Percentiles rank a stretch among this genome's conserved stretches.
phyloP scores from a whole-genome alignment of 75 land plant genomes.

The Selaginella tamariscina region DNA sequence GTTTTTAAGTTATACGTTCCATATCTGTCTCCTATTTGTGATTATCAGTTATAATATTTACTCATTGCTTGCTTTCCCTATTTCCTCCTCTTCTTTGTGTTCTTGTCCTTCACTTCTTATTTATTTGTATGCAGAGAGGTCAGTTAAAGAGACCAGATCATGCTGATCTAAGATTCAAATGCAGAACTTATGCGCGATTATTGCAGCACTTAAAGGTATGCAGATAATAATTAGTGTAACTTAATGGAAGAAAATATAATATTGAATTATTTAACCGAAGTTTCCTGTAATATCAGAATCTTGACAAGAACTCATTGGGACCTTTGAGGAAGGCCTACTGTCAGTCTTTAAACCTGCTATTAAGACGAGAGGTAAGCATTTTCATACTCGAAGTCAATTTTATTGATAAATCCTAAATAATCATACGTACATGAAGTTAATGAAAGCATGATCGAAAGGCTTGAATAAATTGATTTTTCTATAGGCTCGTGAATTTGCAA shows the following conservation, averaged over 20 bases:
- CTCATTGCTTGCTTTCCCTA: not conserved
- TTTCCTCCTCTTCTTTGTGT: not conserved
- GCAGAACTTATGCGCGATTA: constrained; percentile 96
- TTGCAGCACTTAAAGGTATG: constrained; percentile 88
- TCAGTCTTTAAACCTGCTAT: constrained; percentile 79
- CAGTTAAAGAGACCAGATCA: constrained; percentile 97
- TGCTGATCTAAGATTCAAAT: constrained; percentile 88
- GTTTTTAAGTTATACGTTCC: not conserved
- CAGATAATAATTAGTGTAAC: not conserved
- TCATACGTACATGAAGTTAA: too few relatives aligned
- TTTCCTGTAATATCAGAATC: constrained; percentile 34
- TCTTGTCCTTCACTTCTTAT: not conserved
- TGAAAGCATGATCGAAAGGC: too few relatives aligned
- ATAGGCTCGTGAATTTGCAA: constrained; percentile 96
- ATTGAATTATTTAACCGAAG: not conserved
- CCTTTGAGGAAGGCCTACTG: constrained; percentile 88
- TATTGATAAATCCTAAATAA: too few relatives aligned
- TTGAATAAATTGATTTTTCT: constrained; percentile 5
- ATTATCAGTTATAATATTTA: not conserved
- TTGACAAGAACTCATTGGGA: constrained; percentile 81
- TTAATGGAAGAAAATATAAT: not conserved
- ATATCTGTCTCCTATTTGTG: not conserved
- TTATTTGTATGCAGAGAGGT: constrained; percentile 45
- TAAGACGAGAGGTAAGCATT: constrained; percentile 77
- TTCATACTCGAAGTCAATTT: too few relatives aligned